Evolutionary conservation across 306 rosid species (phyloP).

Genomic region (Pyrus bretschneideri): DNA sequence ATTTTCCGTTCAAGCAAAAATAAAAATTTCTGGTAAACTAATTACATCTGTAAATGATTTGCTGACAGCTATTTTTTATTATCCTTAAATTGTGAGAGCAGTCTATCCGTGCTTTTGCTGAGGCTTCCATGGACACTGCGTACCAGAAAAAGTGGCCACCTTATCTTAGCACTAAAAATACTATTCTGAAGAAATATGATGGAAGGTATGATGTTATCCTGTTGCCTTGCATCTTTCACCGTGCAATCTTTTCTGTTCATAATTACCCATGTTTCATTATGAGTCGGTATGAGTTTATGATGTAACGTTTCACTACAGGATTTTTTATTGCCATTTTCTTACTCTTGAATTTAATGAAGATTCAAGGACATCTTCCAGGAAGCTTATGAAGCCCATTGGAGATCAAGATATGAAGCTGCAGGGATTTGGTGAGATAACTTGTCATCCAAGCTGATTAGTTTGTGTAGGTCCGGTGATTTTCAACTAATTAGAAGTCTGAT

Average conservation of each 20-base stretch:
- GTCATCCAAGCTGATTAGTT: background rate
- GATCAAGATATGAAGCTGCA: slow-evolving; percentile 75
- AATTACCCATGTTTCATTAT: background rate
- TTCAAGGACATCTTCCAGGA: slow-evolving; percentile 98
- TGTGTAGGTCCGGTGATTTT: slow-evolving; percentile 6
- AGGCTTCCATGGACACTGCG: slow-evolving; percentile 87
- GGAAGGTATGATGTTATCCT: slow-evolving; percentile 62
- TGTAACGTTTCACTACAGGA: background rate
- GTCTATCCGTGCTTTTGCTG: slow-evolving; percentile 85
- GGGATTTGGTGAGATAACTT: slow-evolving; percentile 67
- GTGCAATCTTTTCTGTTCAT: background rate
- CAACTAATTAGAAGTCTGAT: background rate
- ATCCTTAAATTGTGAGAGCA: slow-evolving; percentile 20
- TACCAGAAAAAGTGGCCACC: slow-evolving; percentile 85
- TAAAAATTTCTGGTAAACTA: background rate
- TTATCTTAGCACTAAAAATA: slow-evolving; percentile 91
- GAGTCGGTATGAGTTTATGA: too few species aligned
- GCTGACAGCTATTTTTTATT: background rate
- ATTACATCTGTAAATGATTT: background rate
- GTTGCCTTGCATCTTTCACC: background rate
- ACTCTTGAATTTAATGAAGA: slow-evolving; percentile 36
- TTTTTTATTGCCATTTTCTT: background rate
- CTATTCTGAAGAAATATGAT: slow-evolving; percentile 93
- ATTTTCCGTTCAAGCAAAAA: slow-evolving; percentile 4
- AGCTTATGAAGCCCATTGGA: slow-evolving; percentile 84